phyloP scores from a whole-genome alignment of 306 rosid species.

The Cucurbita maxima region DNA sequence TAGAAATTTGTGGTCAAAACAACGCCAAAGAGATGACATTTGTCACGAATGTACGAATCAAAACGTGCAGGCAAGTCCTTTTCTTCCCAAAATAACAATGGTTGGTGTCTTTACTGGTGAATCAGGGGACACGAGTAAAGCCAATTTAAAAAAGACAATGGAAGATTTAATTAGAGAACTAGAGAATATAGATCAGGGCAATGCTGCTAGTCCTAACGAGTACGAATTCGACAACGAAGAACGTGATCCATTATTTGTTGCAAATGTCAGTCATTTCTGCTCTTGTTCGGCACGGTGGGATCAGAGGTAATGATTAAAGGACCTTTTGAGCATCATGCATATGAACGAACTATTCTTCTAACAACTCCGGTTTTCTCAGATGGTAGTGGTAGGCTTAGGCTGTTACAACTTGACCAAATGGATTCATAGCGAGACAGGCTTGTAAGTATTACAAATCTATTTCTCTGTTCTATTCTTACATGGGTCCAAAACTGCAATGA shows the following conservation, averaged over 20 bases:
- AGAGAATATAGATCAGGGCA: constrained; percentile 60
- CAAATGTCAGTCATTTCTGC: constrained; percentile 81
- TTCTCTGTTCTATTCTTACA: neutral
- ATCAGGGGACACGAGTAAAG: constrained; percentile 56
- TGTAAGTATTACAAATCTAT: neutral
- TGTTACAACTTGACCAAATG: neutral
- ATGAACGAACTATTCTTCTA: neutral
- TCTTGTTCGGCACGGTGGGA: constrained; percentile 59
- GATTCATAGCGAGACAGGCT: neutral
- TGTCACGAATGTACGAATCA: constrained; percentile 23
- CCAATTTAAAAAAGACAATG: constrained; percentile 71
- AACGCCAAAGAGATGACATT: constrained; percentile 13
- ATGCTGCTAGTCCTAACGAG: constrained; percentile 12
- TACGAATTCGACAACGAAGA: constrained; percentile 36
- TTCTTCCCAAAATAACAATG: constrained; percentile 89
- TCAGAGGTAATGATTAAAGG: constrained; percentile 34
- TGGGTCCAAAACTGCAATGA: neutral
- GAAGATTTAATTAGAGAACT: constrained; percentile 69
- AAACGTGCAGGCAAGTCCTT: constrained; percentile 26
- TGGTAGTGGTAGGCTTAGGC: too few relatives aligned
- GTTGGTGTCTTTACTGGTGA: constrained; percentile 81
- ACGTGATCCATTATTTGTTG: constrained; percentile 89
- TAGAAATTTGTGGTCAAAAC: constrained; percentile 30
- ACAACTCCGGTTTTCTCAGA: neutral
- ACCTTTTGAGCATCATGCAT: constrained; percentile 9